These are phyloP conservation scores for Aspergillus terreus DNA, from an alignment of 2,329 filamentous ascomycete species.

Conservation along the genomic window DNA sequence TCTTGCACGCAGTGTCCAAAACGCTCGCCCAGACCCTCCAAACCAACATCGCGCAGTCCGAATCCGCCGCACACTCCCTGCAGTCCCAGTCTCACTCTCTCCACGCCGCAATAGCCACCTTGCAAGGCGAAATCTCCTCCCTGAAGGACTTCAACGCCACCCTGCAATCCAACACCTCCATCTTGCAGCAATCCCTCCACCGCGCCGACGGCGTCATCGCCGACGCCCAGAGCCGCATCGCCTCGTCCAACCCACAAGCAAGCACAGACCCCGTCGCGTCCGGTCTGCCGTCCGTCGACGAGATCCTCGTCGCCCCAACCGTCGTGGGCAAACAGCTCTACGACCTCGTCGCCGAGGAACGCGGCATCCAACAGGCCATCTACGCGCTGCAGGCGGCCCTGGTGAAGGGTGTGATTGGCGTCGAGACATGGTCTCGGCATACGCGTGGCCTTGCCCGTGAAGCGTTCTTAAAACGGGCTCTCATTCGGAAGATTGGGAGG, in stretches of 20 bases:
- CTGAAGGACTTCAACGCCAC: constrained; percentile 68
- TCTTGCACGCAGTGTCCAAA: constrained; percentile 71
- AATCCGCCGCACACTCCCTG: constrained; percentile 69
- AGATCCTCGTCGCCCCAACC: constrained; percentile 87
- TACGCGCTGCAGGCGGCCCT: constrained; percentile 56
- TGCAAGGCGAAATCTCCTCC: constrained; percentile 71
- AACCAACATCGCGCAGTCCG: constrained; percentile 66
- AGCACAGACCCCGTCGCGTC: constrained; percentile 30
- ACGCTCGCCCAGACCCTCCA: constrained; percentile 67
- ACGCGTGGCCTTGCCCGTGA: constrained; percentile 47
- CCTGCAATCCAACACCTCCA: constrained; percentile 71
- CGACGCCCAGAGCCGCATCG: constrained; percentile 60
- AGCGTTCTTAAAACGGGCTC: constrained; percentile 44
- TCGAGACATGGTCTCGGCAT: constrained; percentile 46
- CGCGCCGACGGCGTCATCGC: constrained; percentile 76
- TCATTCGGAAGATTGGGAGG: constrained; percentile 44
- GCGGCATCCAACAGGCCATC: constrained; percentile 79
- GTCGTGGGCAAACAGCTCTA: constrained; percentile 93
- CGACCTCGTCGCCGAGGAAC: constrained; percentile 80
- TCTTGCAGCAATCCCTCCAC: constrained; percentile 71
- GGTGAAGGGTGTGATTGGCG: constrained; percentile 42
- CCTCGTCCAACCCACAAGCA: constrained; percentile 17
- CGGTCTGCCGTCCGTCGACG: constrained; percentile 73
- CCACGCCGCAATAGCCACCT: constrained; percentile 60
- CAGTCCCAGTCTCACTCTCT: constrained; percentile 77